A percentile compares a stretch with the other conserved stretches of the same genome.
Evolutionary conservation across 108 stramenopile genomes (phyloP).

Genomic region (Cyclotella atomus): DNA sequence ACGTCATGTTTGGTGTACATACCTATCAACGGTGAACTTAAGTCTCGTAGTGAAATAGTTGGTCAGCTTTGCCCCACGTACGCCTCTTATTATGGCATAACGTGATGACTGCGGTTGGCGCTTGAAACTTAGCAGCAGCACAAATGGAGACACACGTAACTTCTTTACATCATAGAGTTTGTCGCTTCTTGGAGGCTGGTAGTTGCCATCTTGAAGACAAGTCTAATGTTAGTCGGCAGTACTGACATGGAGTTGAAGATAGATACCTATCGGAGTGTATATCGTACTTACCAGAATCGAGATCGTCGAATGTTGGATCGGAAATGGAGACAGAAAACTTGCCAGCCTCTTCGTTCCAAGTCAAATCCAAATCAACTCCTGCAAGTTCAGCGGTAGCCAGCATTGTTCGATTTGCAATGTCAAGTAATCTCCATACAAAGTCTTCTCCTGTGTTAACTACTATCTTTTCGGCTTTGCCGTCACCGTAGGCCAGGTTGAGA

Average conservation of each 20-base stretch:
- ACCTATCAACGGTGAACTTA: slow-evolving; percentile 75
- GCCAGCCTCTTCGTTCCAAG: slow-evolving; percentile 72
- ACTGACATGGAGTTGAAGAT: neutral
- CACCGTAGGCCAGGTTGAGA: slow-evolving; percentile 71
- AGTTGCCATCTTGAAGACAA: slow-evolving; percentile 38
- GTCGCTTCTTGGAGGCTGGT: slow-evolving; percentile 73
- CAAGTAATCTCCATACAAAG: slow-evolving; percentile 85
- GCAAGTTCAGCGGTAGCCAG: slow-evolving; percentile 72
- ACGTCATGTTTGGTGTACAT: neutral
- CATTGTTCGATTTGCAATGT: slow-evolving; percentile 71
- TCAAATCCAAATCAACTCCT: slow-evolving; percentile 65
- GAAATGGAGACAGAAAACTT: slow-evolving; percentile 66
- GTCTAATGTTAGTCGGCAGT: no score
- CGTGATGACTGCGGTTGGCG: slow-evolving; percentile 72
- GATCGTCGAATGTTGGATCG: slow-evolving; percentile 49
- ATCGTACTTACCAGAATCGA: slow-evolving; percentile 32
- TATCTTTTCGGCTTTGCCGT: slow-evolving; percentile 72
- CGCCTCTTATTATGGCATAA: slow-evolving; percentile 58
- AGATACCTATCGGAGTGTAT: neutral
- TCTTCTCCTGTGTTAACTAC: slow-evolving; percentile 80
- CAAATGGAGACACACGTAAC: slow-evolving; percentile 79
- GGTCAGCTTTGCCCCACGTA: slow-evolving; percentile 67
- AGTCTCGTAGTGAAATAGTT: slow-evolving; percentile 81
- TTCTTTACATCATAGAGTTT: slow-evolving; percentile 71
- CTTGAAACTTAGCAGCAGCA: slow-evolving; percentile 75